Evolutionary conservation across 495 filamentous ascomycete genomes (phyloP), one percentile per base, ranked within the genome.

Genomic region (Podospora australis): DNA sequence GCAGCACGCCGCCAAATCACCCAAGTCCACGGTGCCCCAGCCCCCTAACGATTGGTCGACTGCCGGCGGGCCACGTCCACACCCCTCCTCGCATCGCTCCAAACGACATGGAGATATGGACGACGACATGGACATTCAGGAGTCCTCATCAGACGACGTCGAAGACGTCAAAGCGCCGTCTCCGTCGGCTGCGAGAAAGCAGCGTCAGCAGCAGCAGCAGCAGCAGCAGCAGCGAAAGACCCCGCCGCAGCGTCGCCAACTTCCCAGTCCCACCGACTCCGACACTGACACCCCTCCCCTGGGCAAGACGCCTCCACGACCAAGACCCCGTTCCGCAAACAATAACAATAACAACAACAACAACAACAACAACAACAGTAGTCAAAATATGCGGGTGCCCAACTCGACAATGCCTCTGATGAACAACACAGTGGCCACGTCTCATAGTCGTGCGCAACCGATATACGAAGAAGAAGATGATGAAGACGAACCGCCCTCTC

Each of bases 51-150:
- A 73, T 69, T 73, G 71, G 71, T 52, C 64, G 47, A 51, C 55
- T 44, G 56, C 38, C 51, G 44, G 58, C 56, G 60, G 58, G 47
- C 56, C 56, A 49, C 54, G 47, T 42, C 56, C 62, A 53, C 62
- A 61, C 63, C 66, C 66, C 58, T 55, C 66, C 58, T 55, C 69
- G 69, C 71, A 69, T 67, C 69, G 58, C 46, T 35, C 28, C 47
- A 54, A 43, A 50, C 54, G 55, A 39, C 57, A 58, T 56, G 60
- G 58, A 66, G 53, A 60, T 68, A 65, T 58, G 60, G 59, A 51
- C 44, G 40, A 35, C 14, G 53, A 55, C 44, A 48, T 26, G 22
- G 53, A 55, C 47, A 38, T 55, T n/a, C 43, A 48, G 34, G 43
- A 65, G 52, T 50, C 60, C 45, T 46, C 38, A 16, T 21, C 32